A percentile compares a stretch with the other conserved stretches of the same genome.
Conservation (phyloP, 73 alveolate species). For the Tetrahymena elliotti region DNA sequence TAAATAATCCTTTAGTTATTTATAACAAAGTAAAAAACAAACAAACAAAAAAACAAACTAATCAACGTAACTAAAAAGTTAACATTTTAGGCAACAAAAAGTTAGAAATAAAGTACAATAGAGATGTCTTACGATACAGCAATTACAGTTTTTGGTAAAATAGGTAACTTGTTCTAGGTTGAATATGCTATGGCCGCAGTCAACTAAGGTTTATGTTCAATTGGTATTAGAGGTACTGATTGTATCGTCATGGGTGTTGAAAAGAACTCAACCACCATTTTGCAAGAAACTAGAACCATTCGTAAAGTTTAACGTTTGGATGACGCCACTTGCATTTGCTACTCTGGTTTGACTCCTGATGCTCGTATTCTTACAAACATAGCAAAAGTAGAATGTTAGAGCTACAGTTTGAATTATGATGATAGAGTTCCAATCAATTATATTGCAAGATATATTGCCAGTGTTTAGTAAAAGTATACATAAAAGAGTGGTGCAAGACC, state of each 20-base stretch:
- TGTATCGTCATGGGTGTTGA: constrained; percentile 87
- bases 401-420: constrained; percentile 74
- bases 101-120: constrained; percentile 38
- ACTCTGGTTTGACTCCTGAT: constrained; percentile 95
- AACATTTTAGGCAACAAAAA: constrained; percentile 39
- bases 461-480: constrained; percentile 79
- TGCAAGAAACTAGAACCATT: constrained; percentile 91
- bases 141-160: constrained; percentile 91
- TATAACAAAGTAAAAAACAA: neutral
- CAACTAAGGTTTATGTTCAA: constrained; percentile 82
- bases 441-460: constrained; percentile 82
- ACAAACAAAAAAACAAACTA: neutral
- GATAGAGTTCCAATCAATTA: constrained; percentile 86
- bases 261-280: constrained; percentile 81
- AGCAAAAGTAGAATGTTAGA: constrained; percentile 82
- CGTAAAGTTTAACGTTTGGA: constrained; percentile 78
- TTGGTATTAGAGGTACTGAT: constrained; percentile 85
- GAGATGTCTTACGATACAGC: constrained; percentile 93
- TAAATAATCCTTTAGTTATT: neutral
- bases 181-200: constrained; percentile 98
- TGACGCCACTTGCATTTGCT: constrained; percentile 79
- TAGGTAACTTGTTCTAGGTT: constrained; percentile 91
- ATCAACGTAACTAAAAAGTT: neutral
- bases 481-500: constrained; percentile 97
- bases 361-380: constrained; percentile 87